Evolutionary conservation across 2,329 filamentous ascomycete species (phyloP), one percentile per base, ranked within the genome.

Genomic region (Epichloe gansuensis): DNA sequence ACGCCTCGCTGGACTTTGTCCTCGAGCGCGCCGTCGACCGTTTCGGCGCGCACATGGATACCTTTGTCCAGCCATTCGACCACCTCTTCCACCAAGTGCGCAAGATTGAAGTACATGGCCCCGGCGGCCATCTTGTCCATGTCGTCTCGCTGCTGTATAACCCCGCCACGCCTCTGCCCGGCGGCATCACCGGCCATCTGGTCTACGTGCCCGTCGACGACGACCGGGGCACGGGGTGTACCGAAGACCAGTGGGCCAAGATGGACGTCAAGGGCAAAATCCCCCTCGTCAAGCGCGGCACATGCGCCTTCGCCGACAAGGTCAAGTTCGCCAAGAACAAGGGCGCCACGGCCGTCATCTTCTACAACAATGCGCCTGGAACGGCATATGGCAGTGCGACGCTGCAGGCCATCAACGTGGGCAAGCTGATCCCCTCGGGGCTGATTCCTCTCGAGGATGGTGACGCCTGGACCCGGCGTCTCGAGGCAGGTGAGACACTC

Each of bases 321-420:
- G 61, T 72, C 38, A 68, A 65, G 58, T 64, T 73, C 4, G 72
- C 72, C 38, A 67, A 63, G 56, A 62, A 63, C 2, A 62, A 68
- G 34, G 72, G 72, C 39, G 72, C 72, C 2, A 12, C 69, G 5
- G 72, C 65, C 39, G 69, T 76, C 1, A 67, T 86, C 48, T 70
- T 86, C 54, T 84, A 81, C 66, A 80, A 86, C 72, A 80, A 83
- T 56, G 69, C 64, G 2, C 64, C 72, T 0, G 78, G 76, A 1
- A 54, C 53, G 3, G 47, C 65, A 3, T 62, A 73, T 2, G 66
- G 66, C 9, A 34, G 21, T n/a, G 79, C 77, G 13, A 82, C 78
- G 0, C 69, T 84, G 3, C 72, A 75, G 15, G 66, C 65, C 3
- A 57, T 58, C 44, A 68, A 65, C 57, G 54, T 63, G 35, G 65